Evolutionary conservation across 1,284 basidiomycete species (phyloP).

Genomic region (Ustilago xerochloae): DNA sequence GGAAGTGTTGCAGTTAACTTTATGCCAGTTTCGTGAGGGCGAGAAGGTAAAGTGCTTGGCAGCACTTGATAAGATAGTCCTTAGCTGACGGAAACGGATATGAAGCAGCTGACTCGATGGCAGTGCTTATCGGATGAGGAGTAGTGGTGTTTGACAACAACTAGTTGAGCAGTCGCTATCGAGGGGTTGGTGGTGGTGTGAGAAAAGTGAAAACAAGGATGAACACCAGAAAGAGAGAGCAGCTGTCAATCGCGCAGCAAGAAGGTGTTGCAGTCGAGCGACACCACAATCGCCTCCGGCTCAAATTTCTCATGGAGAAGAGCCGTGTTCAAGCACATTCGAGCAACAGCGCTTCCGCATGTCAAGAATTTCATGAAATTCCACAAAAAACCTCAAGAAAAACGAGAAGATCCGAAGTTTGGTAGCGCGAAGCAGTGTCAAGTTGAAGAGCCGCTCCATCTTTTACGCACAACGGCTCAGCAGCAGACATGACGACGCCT

Average conservation of each 20-base stretch:
- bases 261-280: no score
- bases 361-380: slow-evolving; percentile 7
- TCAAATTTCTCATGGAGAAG: background rate
- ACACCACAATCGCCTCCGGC: background rate
- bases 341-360: slow-evolving; percentile 2
- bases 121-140: background rate
- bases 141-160: slow-evolving; percentile 1
- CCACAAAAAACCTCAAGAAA: no score
- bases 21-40: background rate
- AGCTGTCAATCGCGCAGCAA: no score
- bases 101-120: slow-evolving; percentile 4
- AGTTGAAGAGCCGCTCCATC: no score
- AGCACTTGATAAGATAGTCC: background rate
- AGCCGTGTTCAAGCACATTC: no score
- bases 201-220: slow-evolving; percentile 2
- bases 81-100: background rate
- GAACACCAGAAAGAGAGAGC: no score
- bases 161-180: background rate
- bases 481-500: no score
- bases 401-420: no score
- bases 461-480: background rate
- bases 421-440: no score
- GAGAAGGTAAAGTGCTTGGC: background rate
- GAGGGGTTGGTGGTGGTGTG: background rate
- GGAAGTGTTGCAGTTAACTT: background rate